Evolutionary conservation across 306 rosid genomes (phyloP).

Genomic region (Mimosa bimucronata): DNA sequence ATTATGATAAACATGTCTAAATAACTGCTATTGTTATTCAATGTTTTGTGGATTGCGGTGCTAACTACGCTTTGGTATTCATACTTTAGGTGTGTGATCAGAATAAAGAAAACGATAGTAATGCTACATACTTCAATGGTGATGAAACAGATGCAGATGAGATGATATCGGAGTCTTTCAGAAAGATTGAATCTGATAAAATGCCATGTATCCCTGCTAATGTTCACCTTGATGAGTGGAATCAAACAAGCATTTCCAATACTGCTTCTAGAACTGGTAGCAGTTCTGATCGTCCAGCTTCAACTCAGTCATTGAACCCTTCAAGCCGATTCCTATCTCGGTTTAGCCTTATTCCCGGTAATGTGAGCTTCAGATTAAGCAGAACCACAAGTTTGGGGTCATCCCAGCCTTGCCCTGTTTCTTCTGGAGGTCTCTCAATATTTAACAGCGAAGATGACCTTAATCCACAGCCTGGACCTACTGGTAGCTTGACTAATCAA

Average conservation of each 20-base stretch:
- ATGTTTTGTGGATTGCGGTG: constrained; percentile 28
- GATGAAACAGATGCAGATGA: constrained; percentile 52
- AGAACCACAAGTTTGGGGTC: constrained; percentile 92
- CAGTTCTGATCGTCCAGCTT: constrained; percentile 58
- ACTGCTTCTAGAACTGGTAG: constrained; percentile 58
- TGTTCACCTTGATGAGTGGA: constrained; percentile 62
- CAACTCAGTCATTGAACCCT: constrained; percentile 66
- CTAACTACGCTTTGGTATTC: constrained; percentile 40
- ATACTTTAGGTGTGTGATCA: constrained; percentile 68
- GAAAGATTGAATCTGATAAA: constrained; percentile 62
- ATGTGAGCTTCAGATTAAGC: constrained; percentile 83
- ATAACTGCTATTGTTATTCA: constrained; percentile 22
- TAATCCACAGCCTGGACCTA: constrained; percentile 46
- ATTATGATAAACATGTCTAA: neutral
- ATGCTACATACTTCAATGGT: constrained; percentile 47
- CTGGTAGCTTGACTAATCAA: constrained; percentile 43
- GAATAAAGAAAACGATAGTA: constrained; percentile 55
- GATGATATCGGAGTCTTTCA: constrained; percentile 54
- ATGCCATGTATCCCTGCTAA: constrained; percentile 57
- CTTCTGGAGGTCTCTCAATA: constrained; percentile 59
- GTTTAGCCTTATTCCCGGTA: constrained; percentile 82
- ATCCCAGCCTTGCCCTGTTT: constrained; percentile 68
- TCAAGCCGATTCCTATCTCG: constrained; percentile 81
- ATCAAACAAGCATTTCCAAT: constrained; percentile 39
- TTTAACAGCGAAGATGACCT: constrained; percentile 68